Evolutionary conservation across 1,284 basidiomycete genomes (phyloP).

Genomic region (Rhodofomes roseus): DNA sequence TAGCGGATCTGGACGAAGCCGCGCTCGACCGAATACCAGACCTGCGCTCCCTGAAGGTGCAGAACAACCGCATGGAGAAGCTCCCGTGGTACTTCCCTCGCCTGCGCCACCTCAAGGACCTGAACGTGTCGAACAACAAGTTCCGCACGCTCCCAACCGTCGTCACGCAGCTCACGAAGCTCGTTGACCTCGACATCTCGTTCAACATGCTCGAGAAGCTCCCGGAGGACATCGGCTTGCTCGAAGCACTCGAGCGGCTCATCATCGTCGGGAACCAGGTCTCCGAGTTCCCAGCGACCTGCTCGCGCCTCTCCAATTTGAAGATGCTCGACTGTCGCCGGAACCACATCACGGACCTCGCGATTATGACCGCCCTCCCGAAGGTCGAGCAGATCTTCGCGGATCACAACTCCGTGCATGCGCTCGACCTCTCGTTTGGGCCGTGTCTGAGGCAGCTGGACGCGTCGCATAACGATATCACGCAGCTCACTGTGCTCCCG

Average conservation of each 20-base stretch:
- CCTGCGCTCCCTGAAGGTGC: slow-evolving; percentile 73
- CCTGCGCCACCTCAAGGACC: slow-evolving; percentile 67
- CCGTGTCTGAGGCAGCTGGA: slow-evolving; percentile 59
- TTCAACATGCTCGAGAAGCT: slow-evolving; percentile 89
- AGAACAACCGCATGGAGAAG: slow-evolving; percentile 91
- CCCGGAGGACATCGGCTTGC: slow-evolving; percentile 76
- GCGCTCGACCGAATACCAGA: slow-evolving; percentile 76
- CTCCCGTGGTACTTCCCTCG: slow-evolving; percentile 85
- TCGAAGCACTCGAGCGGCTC: slow-evolving; percentile 73
- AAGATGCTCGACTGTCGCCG: slow-evolving; percentile 78
- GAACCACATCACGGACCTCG: slow-evolving; percentile 78
- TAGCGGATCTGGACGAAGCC: slow-evolving; percentile 87
- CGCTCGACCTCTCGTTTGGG: slow-evolving; percentile 75
- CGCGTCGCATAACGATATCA: slow-evolving; percentile 80
- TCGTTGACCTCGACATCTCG: slow-evolving; percentile 90
- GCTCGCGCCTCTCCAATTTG: slow-evolving; percentile 58
- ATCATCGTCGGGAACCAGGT: slow-evolving; percentile 89
- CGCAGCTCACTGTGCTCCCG: slow-evolving; percentile 68
- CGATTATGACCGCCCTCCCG: slow-evolving; percentile 67
- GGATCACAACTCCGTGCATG: slow-evolving; percentile 80
- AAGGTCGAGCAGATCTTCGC: slow-evolving; percentile 66
- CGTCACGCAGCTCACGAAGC: slow-evolving; percentile 70
- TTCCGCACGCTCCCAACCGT: slow-evolving; percentile 80
- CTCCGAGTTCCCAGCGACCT: slow-evolving; percentile 71
- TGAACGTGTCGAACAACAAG: slow-evolving; percentile 98